Percentiles rank a stretch among this genome's conserved stretches.
Conservation (phyloP, 345 rosid species). For the Eutrema yunnanense region DNA sequence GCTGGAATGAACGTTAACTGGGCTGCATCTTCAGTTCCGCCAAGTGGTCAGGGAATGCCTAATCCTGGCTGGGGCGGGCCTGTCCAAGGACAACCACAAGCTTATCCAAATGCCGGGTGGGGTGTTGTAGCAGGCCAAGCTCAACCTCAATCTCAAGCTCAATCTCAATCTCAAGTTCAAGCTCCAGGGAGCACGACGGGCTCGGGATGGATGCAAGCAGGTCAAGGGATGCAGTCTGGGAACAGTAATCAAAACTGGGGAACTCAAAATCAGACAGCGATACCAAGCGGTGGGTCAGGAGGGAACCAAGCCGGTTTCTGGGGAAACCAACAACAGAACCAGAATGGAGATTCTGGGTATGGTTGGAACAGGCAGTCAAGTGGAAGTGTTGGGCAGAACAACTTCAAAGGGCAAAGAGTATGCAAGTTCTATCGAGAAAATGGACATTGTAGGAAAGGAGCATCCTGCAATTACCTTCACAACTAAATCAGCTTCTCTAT, state of each 20-base stretch:
- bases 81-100: constrained; percentile 49
- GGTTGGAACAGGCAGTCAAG: constrained; percentile 43
- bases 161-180: constrained; percentile 21
- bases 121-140: constrained; percentile 34
- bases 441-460: constrained; percentile 72
- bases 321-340: constrained; percentile 55
- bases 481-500: constrained; percentile 22
- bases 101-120: constrained; percentile 55
- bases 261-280: constrained; percentile 22
- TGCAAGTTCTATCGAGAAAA: constrained; percentile 39
- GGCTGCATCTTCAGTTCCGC: constrained; percentile 43
- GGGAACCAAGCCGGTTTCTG: constrained; percentile 42
- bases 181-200: constrained; percentile 29
- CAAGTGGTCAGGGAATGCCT: constrained; percentile 38
- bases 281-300: constrained; percentile 42
- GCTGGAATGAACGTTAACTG: constrained; percentile 45
- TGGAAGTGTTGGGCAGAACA: constrained; percentile 22
- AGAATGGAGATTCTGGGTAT: constrained; percentile 54
- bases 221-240: constrained; percentile 39
- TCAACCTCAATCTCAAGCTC: neutral
- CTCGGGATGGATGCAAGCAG: constrained; percentile 48
- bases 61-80: constrained; percentile 49
- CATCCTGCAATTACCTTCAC: constrained; percentile 67
- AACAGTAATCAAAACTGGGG: constrained; percentile 45
- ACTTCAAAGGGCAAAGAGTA: constrained; percentile 51